Evolutionary conservation across 2,329 filamentous ascomycete genomes (phyloP), one percentile per base, ranked within the genome.

Genomic region (Pochonia chlamydosporia): DNA sequence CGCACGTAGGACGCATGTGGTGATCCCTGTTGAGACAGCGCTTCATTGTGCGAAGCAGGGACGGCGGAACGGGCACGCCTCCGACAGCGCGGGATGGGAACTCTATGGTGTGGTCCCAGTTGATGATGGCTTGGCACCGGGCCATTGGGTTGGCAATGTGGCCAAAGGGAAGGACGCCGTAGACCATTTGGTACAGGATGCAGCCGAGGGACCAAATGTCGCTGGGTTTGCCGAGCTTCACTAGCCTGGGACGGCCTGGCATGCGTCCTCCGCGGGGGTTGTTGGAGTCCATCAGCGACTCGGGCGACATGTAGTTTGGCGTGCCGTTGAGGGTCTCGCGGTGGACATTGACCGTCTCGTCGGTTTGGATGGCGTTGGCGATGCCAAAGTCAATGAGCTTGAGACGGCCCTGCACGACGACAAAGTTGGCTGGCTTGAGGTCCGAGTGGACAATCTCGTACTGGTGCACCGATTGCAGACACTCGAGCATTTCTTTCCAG

Each of bases 401-500:
- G 31, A 99, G 75, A 23, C 85, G 81, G 21, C 93, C 93, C 61
- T 90, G 83, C 16, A 96, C 90, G 18, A 97, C 77, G 21, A 99
- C 85, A 64, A 99, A 99, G 64, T 99, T 99, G 58, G 91, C 91
- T 0, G 93, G 93, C 67, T 99, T 99, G 31, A 99, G 75, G 62
- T 99, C 93, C 0, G 90, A 96, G 68, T 99, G 93, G 3, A 99
- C 93, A 53, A 99, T 91, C 61, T 96, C 90, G 63, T 85, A 78
- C 11, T 86, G 80, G 63, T 99, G 93, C 1, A 99, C 90, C 1
- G 92, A 82, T 56, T 88, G 81, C 5, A 99, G 82, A 63, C 93
- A 97, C 65, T 96, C 90, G 16, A 99, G 83, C 93, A 99, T 99
- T 69, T 99, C 93, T 66, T 95, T 93, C 93, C 93, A 99, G 73